Conservation (phyloP, 495 filamentous ascomycete genomes). For the Oleoguttula mirabilis region DNA sequence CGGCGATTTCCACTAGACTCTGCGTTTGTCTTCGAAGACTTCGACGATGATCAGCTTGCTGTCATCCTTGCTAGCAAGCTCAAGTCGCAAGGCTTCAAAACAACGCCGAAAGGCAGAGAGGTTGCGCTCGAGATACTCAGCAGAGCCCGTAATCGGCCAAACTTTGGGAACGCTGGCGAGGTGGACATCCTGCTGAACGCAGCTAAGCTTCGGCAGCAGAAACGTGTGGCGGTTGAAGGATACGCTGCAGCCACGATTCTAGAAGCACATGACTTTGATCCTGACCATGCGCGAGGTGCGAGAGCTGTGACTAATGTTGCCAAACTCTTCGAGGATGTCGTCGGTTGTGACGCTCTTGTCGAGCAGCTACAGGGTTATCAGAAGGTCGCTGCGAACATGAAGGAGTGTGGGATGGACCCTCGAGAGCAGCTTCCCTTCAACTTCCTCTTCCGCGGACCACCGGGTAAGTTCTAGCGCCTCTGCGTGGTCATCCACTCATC, state of each 20-base stretch:
- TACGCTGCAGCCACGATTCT: conserved; percentile 25
- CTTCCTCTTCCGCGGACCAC: conserved; percentile 53
- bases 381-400: conserved; percentile 40
- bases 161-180: conserved; percentile 52
- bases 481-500: background rate
- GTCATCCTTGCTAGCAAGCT: conserved; percentile 49
- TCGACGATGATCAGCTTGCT: conserved; percentile 44
- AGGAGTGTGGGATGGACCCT: conserved; percentile 43
- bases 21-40: conserved; percentile 63
- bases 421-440: conserved; percentile 45
- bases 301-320: conserved; percentile 39
- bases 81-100: conserved; percentile 35
- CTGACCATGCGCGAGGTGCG: conserved; percentile 36
- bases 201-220: conserved; percentile 49
- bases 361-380: conserved; percentile 48
- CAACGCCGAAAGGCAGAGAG: conserved; percentile 30
- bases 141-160: conserved; percentile 41
- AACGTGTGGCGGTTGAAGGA: conserved; percentile 29
- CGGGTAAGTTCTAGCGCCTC: conserved; percentile 39
- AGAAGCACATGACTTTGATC: conserved; percentile 57
- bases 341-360: conserved; percentile 56
- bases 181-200: conserved; percentile 53
- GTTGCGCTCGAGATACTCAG: conserved; percentile 41
- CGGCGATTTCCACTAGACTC: conserved; percentile 54
- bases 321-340: conserved; percentile 50